Evolutionary conservation across 2,329 filamentous ascomycete species (phyloP).

Genomic region (Cytospora schulzeri): DNA sequence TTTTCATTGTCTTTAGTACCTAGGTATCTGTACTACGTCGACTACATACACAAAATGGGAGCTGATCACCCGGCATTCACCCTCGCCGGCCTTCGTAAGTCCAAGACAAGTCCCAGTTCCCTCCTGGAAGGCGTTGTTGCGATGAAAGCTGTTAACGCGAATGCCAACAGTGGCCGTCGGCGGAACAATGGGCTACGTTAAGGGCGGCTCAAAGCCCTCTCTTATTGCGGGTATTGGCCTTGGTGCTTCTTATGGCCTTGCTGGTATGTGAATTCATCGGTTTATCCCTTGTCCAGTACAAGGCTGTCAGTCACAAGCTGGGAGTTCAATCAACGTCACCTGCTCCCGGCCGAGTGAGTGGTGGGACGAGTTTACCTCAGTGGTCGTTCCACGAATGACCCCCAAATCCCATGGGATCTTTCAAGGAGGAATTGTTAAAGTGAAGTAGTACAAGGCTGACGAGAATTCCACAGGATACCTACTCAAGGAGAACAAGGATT

Average conservation of each 20-base stretch:
- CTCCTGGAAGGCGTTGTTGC: background rate
- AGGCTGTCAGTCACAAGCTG: background rate
- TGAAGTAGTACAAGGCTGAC: background rate
- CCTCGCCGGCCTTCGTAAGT: constrained; percentile 43
- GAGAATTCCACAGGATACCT: constrained; percentile 41
- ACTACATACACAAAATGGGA: constrained; percentile 19
- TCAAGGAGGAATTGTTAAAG: background rate
- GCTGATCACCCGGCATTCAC: constrained; percentile 46
- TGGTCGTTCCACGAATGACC: background rate
- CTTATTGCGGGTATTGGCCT: constrained; percentile 39
- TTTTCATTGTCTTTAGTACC: background rate
- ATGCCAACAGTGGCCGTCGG: constrained; percentile 36
- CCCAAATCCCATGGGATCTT: background rate
- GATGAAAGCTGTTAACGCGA: constrained; percentile 2
- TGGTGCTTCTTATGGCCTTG: constrained; percentile 37
- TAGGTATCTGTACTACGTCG: no score
- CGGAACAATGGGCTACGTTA: constrained; percentile 38
- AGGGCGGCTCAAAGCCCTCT: constrained; percentile 37
- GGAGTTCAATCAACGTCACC: background rate
- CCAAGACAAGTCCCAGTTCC: background rate
- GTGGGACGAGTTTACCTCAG: background rate
- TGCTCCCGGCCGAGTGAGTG: background rate
- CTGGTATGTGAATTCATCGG: constrained; percentile 30
- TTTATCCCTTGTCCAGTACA: background rate
- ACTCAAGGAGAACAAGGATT: constrained; percentile 46